phyloP scores from a whole-genome alignment of 306 rosid species.

The Castanea crenata region DNA sequence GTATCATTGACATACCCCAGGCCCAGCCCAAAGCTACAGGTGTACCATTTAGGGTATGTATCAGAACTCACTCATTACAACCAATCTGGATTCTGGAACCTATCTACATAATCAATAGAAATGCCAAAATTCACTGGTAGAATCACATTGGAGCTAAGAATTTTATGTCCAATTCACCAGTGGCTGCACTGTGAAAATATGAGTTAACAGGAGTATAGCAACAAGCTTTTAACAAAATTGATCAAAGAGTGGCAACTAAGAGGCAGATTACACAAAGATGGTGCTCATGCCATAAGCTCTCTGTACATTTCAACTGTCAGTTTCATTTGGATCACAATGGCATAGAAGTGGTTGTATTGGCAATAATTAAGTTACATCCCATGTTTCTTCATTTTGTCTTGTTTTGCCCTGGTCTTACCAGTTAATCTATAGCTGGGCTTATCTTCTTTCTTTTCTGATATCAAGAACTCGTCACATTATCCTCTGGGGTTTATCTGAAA shows the following conservation, averaged over 20 bases:
- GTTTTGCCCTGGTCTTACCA: neutral
- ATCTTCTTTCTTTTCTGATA: neutral
- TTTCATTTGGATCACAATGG: neutral
- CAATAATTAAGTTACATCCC: neutral
- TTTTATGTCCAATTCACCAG: neutral
- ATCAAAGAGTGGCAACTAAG: neutral
- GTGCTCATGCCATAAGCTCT: neutral
- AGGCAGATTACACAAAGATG: neutral
- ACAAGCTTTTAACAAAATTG: neutral
- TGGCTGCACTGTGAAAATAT: neutral
- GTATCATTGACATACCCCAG: too few relatives aligned
- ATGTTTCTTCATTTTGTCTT: neutral
- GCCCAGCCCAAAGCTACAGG: too few relatives aligned
- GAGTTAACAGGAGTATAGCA: neutral
- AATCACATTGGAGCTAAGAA: neutral
- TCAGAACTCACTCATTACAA: too few relatives aligned
- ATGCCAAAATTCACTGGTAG: too few relatives aligned
- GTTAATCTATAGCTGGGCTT: neutral
- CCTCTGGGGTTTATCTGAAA: constrained; percentile 40
- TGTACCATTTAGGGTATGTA: too few relatives aligned
- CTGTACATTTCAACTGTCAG: neutral
- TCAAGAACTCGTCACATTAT: neutral
- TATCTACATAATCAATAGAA: too few relatives aligned
- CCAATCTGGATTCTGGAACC: too few relatives aligned
- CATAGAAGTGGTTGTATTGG: neutral